Conservation (phyloP, 2,329 filamentous ascomycete species). For the Cercospora sp. region DNA sequence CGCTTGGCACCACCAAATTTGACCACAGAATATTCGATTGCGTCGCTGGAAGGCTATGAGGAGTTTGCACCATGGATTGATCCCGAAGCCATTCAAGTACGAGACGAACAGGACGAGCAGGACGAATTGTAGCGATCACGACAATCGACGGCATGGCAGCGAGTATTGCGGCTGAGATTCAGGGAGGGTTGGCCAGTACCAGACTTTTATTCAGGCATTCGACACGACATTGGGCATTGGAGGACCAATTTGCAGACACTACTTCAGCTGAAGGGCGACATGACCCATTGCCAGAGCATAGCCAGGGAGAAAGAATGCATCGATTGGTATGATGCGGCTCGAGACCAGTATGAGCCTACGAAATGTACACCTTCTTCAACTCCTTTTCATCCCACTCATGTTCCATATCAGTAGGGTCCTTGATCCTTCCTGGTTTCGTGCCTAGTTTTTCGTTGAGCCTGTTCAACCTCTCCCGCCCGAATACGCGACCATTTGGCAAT, state of each 20-base stretch:
- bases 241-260: not conserved
- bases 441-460: constrained; percentile 79
- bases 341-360: constrained; percentile 47
- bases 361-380: constrained; percentile 88
- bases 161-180: not conserved
- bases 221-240: not conserved
- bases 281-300: not conserved
- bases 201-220: not conserved
- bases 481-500: constrained; percentile 83
- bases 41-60: not conserved
- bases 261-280: not conserved
- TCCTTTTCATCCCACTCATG: constrained; percentile 63
- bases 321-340: not conserved
- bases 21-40: constrained; percentile 9
- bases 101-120: not conserved
- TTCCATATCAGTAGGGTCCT: constrained; percentile 69
- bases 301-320: not conserved
- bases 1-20: constrained; percentile 5
- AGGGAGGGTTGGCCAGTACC: not conserved
- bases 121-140: not conserved
- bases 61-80: constrained; percentile 5
- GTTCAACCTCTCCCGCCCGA: constrained; percentile 72
- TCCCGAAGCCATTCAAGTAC: not conserved
- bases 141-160: not conserved
- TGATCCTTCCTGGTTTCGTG: constrained; percentile 64